Percentiles rank a stretch among this genome's conserved stretches.
Evolutionary conservation across 2,329 filamentous ascomycete genomes (phyloP).

Genomic region (Dactylellina sp.): DNA sequence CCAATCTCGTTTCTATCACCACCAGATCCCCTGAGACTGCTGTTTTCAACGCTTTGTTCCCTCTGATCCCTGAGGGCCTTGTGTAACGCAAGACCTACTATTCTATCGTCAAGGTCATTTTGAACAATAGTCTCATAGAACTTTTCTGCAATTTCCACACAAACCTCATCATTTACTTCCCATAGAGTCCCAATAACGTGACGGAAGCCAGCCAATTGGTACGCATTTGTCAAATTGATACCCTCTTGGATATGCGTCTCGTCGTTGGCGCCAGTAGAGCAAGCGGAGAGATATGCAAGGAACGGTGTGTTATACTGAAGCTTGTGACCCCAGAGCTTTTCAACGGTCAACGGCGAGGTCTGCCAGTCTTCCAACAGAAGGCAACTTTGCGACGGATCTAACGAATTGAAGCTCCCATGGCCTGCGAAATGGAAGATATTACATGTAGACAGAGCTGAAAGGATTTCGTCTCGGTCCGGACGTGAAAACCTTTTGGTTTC

Average conservation of each 20-base stretch:
- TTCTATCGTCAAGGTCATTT: conserved; percentile 2
- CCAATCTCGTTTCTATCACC: background rate
- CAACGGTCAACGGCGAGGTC: conserved; percentile 14
- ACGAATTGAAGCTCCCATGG: conserved; percentile 61
- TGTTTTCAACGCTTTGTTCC: background rate
- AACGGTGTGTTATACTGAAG: conserved; percentile 35
- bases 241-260: conserved; percentile 27
- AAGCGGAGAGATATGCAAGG: conserved; percentile 38
- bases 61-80: background rate
- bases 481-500: background rate
- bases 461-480: conserved; percentile 58
- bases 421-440: conserved; percentile 66
- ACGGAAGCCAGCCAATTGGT: too few species aligned
- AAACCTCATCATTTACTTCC: conserved; percentile 61
- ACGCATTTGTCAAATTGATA: conserved; percentile 27
- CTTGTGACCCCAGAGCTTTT: conserved; percentile 19
- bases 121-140: conserved; percentile 29
- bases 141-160: conserved; percentile 58
- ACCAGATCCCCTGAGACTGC: background rate
- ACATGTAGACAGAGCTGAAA: conserved; percentile 59
- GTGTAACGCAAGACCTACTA: conserved; percentile 14
- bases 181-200: conserved; percentile 64
- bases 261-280: conserved; percentile 32
- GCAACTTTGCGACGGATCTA: conserved; percentile 62
- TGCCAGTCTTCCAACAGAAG: conserved; percentile 59